Evolutionary conservation across 768 basidiomycete genomes (phyloP).

Genomic region (Porphyrellus cyaneotinctus): DNA sequence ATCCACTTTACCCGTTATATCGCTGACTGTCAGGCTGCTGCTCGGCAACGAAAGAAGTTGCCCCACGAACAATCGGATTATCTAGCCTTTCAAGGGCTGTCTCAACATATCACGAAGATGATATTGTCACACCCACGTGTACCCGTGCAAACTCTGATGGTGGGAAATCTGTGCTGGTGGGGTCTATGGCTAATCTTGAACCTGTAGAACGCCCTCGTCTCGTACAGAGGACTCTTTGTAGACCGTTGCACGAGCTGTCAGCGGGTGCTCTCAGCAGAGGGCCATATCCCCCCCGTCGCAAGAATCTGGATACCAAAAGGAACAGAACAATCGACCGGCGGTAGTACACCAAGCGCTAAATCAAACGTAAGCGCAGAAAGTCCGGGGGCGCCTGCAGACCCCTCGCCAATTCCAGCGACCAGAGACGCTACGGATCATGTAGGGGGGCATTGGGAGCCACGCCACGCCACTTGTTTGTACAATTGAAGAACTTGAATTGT

Average conservation of each 20-base stretch:
- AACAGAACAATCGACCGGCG: neutral
- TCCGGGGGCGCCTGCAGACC: neutral
- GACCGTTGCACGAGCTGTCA: conserved; percentile 56
- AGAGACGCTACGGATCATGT: conserved; percentile 16
- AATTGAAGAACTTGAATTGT: conserved; percentile 9
- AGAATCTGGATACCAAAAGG: conserved; percentile 45
- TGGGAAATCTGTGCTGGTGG: conserved; percentile 18
- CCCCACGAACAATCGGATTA: conserved; percentile 70
- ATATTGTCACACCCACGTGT: conserved; percentile 51
- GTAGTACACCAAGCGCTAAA: neutral
- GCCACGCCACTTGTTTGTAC: conserved; percentile 46
- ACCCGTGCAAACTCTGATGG: conserved; percentile 51
- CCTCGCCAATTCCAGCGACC: neutral
- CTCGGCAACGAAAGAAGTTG: conserved; percentile 42
- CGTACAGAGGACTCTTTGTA: conserved; percentile 61
- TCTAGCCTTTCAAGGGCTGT: conserved; percentile 57
- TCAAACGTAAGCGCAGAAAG: neutral
- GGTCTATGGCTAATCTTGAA: neutral
- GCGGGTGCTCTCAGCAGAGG: conserved; percentile 65
- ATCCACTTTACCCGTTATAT: neutral
- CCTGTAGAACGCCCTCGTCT: conserved; percentile 44
- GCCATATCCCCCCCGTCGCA: conserved; percentile 69
- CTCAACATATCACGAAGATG: conserved; percentile 63
- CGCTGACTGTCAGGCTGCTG: neutral
- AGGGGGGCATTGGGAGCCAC: conserved; percentile 43